Conservation (phyloP, 148 eudicot genomes). For the Chenopodium suecicum region DNA sequence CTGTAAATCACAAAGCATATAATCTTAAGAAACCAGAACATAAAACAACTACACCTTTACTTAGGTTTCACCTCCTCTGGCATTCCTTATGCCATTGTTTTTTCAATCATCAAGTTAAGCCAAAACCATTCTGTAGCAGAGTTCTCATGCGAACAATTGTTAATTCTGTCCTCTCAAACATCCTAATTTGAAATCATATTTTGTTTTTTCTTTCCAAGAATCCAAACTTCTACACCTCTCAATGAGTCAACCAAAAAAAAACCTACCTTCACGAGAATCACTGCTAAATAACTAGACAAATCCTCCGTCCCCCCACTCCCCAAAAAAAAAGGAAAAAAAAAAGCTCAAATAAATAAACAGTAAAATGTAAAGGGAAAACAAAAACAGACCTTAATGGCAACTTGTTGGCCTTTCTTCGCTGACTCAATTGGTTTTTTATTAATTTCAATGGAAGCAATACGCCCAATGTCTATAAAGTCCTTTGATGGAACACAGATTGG, state of each 20-base stretch:
- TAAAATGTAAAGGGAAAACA: neutral
- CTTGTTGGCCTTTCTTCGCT: constrained; percentile 82
- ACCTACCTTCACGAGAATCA: neutral
- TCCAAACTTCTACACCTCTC: neutral
- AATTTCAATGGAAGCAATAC: constrained; percentile 74
- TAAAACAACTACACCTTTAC: neutral
- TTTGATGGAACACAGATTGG: constrained; percentile 76
- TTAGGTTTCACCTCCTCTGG: neutral
- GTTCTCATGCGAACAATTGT: neutral
- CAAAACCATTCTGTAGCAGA: neutral
- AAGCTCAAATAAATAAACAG: neutral
- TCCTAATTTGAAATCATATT: neutral
- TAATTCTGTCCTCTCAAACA: neutral
- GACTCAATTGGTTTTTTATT: constrained; percentile 67
- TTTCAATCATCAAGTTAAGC: neutral
- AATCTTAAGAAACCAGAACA: neutral
- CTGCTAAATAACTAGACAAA: neutral
- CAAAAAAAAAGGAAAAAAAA: neutral
- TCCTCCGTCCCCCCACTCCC: neutral
- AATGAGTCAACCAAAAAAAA: neutral
- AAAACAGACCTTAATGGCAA: constrained; percentile 74
- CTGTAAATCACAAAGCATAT: constrained; percentile 37
- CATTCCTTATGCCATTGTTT: neutral
- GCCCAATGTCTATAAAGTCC: constrained; percentile 74
- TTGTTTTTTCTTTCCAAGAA: neutral